Evolutionary conservation across 176 grass and related monocot species (phyloP).

Genomic region (Poa annua): DNA sequence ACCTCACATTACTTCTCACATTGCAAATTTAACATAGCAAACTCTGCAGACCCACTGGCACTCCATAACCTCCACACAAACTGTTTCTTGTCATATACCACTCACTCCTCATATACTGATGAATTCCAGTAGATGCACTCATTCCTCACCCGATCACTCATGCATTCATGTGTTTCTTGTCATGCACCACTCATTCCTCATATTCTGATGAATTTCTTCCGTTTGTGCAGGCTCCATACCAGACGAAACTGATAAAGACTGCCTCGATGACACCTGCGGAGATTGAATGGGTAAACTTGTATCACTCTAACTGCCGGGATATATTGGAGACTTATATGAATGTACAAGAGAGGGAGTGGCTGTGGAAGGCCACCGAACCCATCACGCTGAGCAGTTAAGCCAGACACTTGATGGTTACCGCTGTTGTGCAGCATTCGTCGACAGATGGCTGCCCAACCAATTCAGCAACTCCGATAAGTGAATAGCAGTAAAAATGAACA

Average conservation of each 20-base stretch:
- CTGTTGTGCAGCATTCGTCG: neutral
- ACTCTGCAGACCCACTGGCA: neutral
- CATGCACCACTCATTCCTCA: neutral
- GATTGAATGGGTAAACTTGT: conserved; percentile 83
- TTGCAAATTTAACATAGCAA: neutral
- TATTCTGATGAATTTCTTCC: conserved; percentile 15
- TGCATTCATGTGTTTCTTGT: neutral
- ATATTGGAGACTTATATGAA: conserved; percentile 64
- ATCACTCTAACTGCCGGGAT: conserved; percentile 67
- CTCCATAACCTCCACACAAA: neutral
- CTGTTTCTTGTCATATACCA: conserved; percentile 1
- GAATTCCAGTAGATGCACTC: no score
- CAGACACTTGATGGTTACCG: neutral
- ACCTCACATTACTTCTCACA: neutral
- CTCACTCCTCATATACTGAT: neutral
- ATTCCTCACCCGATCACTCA: neutral
- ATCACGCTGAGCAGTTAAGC: conserved; percentile 45
- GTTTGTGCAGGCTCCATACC: conserved; percentile 75
- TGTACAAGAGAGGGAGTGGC: conserved; percentile 80
- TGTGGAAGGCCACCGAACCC: conserved; percentile 71
- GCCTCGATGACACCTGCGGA: conserved; percentile 61
- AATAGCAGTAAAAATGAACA: conserved; percentile 5
- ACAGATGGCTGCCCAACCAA: neutral
- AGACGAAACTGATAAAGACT: conserved; percentile 79
- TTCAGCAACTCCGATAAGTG: conserved; percentile 18